Base-by-base conservation (phyloP, 2,329 filamentous ascomycete species). In the Volutella citrinella region DNA sequence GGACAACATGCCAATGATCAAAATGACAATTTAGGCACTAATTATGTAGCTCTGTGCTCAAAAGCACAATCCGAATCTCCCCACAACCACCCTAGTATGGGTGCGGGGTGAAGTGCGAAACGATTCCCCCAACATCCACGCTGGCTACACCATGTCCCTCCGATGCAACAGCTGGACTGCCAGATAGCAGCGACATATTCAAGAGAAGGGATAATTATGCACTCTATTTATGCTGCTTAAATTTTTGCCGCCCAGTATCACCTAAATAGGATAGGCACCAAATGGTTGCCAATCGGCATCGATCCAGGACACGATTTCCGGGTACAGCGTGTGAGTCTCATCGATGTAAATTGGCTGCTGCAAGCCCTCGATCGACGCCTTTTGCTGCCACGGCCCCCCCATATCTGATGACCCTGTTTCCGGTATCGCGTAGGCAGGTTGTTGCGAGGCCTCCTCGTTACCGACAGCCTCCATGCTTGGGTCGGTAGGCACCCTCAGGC, bases 281-380 rank as follows among this genome's bases (percentile, higher is more conserved):
- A 56, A 54, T 19, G 53, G 39, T 17, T 54, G 49, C 60, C 60
- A 63, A 20, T 61, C 58, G 26, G 56, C 55, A 19, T 62, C 60
- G 38, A 64, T 61, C 61, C 63, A 64, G 3, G 56, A 57, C 25
- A 60, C 45, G 23, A 65, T 36, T 36, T 65, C 61, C 19, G 59
- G 51, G 26, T 61, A 63, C 17, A 64, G 20, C n/a, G 48, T 48
- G 26, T 55, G 54, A 8, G 52, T 49, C 25, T 59, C 49, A 8
- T 55, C 56, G 15, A 59, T 46, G 26, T 54, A 48, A 36, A 56
- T 51, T 4, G 46, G 48, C 14, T 52, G 53, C 22, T 49, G 47
- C 11, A 46, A 22, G 23, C 36, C 30, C 22, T 51, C 51, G 5
- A 36, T 34, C 6, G 29, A 27, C 17, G 40, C 13, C 27, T 49